Evolutionary conservation across 2,329 filamentous ascomycete species (phyloP).

Genomic region (Calycina herbarum): DNA sequence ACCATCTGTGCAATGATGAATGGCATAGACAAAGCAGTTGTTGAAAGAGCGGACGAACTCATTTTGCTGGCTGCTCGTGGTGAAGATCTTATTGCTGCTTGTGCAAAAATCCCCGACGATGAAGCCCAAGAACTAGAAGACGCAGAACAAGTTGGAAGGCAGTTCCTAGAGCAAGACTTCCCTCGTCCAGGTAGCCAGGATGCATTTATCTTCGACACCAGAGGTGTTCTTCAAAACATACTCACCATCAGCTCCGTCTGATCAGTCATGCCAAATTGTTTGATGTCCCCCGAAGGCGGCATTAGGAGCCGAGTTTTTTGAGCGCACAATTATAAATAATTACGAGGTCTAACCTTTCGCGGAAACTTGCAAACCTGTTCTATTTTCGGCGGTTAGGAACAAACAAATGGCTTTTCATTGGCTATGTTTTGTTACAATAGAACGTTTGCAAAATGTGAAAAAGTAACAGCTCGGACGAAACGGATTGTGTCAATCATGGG

Average conservation of each 20-base stretch:
- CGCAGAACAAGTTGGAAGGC: conserved; percentile 62
- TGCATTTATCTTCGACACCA: conserved; percentile 26
- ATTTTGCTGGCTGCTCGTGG: conserved; percentile 66
- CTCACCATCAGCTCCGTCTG: conserved; percentile 23
- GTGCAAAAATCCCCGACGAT: conserved; percentile 61
- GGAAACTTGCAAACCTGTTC: not conserved
- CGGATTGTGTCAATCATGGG: not conserved
- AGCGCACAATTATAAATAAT: not conserved
- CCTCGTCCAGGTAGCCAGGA: conserved; percentile 24
- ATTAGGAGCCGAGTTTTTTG: not conserved
- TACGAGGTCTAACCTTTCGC: not conserved
- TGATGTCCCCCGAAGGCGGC: not conserved
- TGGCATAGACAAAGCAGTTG: conserved; percentile 70
- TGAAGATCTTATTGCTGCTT: conserved; percentile 74
- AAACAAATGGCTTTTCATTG: conserved; percentile 1
- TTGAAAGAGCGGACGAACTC: conserved; percentile 75
- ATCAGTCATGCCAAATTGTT: conserved; percentile 4
- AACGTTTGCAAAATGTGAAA: not conserved
- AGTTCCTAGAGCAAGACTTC: conserved; percentile 50
- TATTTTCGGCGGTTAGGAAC: conserved; percentile 5
- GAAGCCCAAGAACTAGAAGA: conserved; percentile 67
- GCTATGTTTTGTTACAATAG: not conserved
- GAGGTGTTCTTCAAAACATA: conserved; percentile 33
- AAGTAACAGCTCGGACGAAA: not conserved
- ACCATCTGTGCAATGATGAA: conserved; percentile 84